Evolutionary conservation across 2,329 filamentous ascomycete genomes (phyloP), one percentile per base, ranked within the genome.

Genomic region (Parastagonospora avenae): DNA sequence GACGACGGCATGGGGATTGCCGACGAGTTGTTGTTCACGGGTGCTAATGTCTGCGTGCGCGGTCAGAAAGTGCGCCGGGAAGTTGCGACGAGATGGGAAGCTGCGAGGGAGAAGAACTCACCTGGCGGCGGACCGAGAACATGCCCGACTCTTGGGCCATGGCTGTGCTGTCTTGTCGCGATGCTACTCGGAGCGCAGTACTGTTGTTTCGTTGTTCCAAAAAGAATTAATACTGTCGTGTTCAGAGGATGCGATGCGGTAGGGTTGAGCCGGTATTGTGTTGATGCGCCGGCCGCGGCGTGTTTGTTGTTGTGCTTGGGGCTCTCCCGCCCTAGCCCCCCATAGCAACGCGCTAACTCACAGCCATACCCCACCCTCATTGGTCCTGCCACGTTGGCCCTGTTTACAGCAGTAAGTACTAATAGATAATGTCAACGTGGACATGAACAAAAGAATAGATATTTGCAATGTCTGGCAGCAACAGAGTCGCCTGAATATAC

Each of bases 51-150:
- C 91, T 95, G 74, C 57, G 74, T 56, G 41, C 46, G 40, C 42
- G 42, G 52, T 64, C 53, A 61, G 61, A 27, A 48, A 33, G 35
- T 19, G 52, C 36, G 32, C 4, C 12, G n/a, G 37, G 44, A 16
- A 49, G 42, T 38, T 40, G 45, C 39, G 46, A 46, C 50, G 51
- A 41, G 54, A 60, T 55, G 48, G 46, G 52, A 52, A 49, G 45
- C 12, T 55, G 55, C 46, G 59, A 49, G 52, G 48, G 43, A 49
- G 45, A 12, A 24, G 37, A 58, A 74, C 84, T 73, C 81, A 95
- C 92, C 83, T 97, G 92, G 82, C 93, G 86, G 76, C 91, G 91
- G 73, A 95, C 91, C 70, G 92, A 96, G 83, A 93, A 97, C 71
- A 94, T 81, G 69, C 89, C 90, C 63, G 67, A 60, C 55, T 74